Base-by-base conservation (phyloP, 1,284 basidiomycete genomes). In the Mrakiaceae sp. region DNA sequence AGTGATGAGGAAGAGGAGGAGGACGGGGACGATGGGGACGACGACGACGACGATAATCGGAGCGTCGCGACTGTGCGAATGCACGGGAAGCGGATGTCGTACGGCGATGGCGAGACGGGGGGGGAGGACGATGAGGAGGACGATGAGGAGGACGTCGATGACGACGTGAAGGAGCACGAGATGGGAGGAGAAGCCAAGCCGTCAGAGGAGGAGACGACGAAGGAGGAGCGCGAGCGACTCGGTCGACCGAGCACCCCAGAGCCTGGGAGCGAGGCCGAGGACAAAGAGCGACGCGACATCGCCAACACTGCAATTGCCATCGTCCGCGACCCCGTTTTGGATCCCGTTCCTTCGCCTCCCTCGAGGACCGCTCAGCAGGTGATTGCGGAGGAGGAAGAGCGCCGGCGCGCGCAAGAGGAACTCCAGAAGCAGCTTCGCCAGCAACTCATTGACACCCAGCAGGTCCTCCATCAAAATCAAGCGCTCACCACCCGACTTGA, bases 241-340 rank as follows among this genome's bases (percentile, higher is more conserved):
- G 84, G 82, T 4, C 79, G 87, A 59, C 87, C 87, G 5, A 78
- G 82, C 3, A 89, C 87, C 3, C 87, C 87, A 0, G 87, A 90
- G 71, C 87, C 87, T 3, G 75, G 78, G 53, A 80, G 80, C 61
- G 79, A 84, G 60, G 78, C 79, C 44, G 68, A 67, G n/a, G 69
- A 70, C 42, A 27, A 27, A 27, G 27, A 27, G 27, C 27, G 44
- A 48, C 14, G 52, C 39, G 52, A 10, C 52, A 8, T 53, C 52
- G 39, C 52, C 52, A 12, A n/a, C 11, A 27, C 10, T 53, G 8
- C 52, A n/a, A 12, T 53, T 3, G 85, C 44, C 84, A n/a, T 79
- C 87, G 77, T 27, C 27, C 27, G 27, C 27, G 27, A 27, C 27
- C 1, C 27, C 27, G 27, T 27, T 27, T 27, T 27, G 27, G 27